Evolutionary conservation across 1,284 basidiomycete genomes (phyloP).

Genomic region (Ceratobasidium sp.): DNA sequence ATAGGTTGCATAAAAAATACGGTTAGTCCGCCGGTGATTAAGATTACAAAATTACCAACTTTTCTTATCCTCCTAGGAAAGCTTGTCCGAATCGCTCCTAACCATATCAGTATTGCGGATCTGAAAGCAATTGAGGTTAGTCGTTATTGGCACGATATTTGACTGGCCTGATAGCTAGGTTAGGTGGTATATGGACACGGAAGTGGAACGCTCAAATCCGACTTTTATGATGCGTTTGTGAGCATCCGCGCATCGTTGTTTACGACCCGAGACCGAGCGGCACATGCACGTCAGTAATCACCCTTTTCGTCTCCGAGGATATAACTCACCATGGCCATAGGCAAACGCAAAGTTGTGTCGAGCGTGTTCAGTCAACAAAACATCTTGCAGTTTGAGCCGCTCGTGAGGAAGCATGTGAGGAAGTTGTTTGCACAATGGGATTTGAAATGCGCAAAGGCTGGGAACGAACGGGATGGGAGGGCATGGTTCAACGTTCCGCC

Average conservation of each 20-base stretch:
- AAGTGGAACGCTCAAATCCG: constrained; percentile 79
- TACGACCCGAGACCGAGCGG: constrained; percentile 83
- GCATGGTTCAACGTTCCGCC: constrained; percentile 80
- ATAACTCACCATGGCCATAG: constrained; percentile 62
- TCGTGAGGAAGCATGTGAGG: constrained; percentile 61
- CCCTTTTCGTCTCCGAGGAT: not conserved
- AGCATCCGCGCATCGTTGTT: constrained; percentile 65
- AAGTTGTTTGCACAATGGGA: constrained; percentile 23
- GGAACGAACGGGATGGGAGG: constrained; percentile 58
- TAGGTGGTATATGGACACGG: constrained; percentile 76
- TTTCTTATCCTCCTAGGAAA: constrained; percentile 62
- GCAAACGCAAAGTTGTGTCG: constrained; percentile 90
- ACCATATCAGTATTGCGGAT: constrained; percentile 85
- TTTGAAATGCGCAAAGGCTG: constrained; percentile 20
- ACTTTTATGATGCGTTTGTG: constrained; percentile 81
- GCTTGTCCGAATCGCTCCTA: constrained; percentile 87
- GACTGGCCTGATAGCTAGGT: constrained; percentile 52
- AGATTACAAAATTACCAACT: constrained; percentile 58
- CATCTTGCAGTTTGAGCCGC: constrained; percentile 68
- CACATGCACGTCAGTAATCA: constrained; percentile 63
- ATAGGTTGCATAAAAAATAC: constrained; percentile 78
- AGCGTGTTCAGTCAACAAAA: constrained; percentile 89
- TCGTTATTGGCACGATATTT: not conserved
- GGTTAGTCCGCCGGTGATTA: constrained; percentile 80
- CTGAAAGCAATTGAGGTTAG: constrained; percentile 65